These are phyloP conservation scores for Solanum hybrid DNA, from an alignment of 305 asterid genomes.

Conservation along the genomic window DNA sequence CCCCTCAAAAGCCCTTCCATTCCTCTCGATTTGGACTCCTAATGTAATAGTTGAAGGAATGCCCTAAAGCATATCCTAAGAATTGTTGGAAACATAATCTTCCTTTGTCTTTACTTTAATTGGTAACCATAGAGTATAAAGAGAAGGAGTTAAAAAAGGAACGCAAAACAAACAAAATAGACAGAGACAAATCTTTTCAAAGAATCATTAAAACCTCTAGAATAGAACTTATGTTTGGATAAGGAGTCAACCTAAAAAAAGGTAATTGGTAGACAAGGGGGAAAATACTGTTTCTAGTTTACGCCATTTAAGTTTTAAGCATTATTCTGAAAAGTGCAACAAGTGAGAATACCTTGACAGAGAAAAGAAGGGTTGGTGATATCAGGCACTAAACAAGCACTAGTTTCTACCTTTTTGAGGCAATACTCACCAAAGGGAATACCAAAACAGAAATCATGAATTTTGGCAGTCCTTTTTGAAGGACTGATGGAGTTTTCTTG, in stretches of 20 bases:
- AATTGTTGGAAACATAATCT: not conserved
- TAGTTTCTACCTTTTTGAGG: not conserved
- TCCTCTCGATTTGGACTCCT: not conserved
- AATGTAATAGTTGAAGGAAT: not conserved
- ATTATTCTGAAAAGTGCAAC: not conserved
- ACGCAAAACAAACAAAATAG: not conserved
- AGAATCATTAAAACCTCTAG: not conserved
- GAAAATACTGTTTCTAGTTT: not conserved
- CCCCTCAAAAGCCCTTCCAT: not conserved
- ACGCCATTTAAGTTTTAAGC: not conserved
- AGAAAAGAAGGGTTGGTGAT: not conserved
- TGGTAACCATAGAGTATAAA: not conserved
- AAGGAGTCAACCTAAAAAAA: not conserved
- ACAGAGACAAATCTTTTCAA: not conserved
- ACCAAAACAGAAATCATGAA: conserved; percentile 82
- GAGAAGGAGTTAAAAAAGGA: not conserved
- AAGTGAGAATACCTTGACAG: not conserved
- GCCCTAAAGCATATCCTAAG: not conserved
- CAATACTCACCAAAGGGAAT: conserved; percentile 74
- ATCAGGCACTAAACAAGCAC: not conserved
- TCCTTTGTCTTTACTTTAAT: not conserved
- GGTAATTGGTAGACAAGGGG: not conserved
- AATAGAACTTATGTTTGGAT: not conserved
- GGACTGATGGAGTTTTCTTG: conserved; percentile 20
- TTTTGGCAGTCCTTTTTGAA: conserved; percentile 60